These are phyloP conservation scores for Auriscalpium microsporum DNA, from an alignment of 768 basidiomycete genomes.

Conservation along the genomic window DNA sequence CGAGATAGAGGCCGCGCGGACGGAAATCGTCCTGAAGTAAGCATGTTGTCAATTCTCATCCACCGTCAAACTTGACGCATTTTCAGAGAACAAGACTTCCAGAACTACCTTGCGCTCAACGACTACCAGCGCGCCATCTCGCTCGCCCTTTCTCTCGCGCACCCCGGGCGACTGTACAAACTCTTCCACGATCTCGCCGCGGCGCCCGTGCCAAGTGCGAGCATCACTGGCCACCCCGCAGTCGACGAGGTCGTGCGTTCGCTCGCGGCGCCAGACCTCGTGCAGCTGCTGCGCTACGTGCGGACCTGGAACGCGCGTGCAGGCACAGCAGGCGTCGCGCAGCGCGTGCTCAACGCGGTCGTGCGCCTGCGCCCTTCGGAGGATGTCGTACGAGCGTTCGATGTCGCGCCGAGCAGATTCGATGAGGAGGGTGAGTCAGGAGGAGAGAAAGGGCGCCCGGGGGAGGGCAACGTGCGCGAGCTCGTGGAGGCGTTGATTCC, in stretches of 20 bases:
- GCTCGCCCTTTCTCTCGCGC: constrained; percentile 86
- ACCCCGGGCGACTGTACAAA: constrained; percentile 77
- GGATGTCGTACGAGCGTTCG: constrained; percentile 63
- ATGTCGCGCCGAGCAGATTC: constrained; percentile 6
- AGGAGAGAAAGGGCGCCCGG: constrained; percentile 17
- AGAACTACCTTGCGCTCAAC: constrained; percentile 78
- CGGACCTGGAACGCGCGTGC: constrained; percentile 94
- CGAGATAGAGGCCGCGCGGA: constrained; percentile 66
- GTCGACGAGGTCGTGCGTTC: constrained; percentile 80
- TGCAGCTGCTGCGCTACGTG: constrained; percentile 71
- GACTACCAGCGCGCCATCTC: constrained; percentile 90
- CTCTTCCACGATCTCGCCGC: constrained; percentile 63
- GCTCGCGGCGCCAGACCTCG: constrained; percentile 65
- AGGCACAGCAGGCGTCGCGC: constrained; percentile 80
- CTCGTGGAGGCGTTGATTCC: constrained; percentile 82
- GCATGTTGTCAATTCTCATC: constrained; percentile 21
- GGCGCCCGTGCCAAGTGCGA: constrained; percentile 21
- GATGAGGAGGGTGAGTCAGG: constrained; percentile 29
- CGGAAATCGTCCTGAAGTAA: constrained; percentile 73
- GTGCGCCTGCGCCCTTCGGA: constrained; percentile 70
- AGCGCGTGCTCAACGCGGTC: constrained; percentile 73
- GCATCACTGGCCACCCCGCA: constrained; percentile 55
- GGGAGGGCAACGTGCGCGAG: constrained; percentile 44
- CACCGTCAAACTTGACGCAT: background rate
- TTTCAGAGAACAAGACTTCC: constrained; percentile 92